Percentiles rank a stretch among this genome's conserved stretches.
These are phyloP conservation scores for Liriodendron chinense DNA, from an alignment of 164 flowering plant genomes.

Conservation along the genomic window DNA sequence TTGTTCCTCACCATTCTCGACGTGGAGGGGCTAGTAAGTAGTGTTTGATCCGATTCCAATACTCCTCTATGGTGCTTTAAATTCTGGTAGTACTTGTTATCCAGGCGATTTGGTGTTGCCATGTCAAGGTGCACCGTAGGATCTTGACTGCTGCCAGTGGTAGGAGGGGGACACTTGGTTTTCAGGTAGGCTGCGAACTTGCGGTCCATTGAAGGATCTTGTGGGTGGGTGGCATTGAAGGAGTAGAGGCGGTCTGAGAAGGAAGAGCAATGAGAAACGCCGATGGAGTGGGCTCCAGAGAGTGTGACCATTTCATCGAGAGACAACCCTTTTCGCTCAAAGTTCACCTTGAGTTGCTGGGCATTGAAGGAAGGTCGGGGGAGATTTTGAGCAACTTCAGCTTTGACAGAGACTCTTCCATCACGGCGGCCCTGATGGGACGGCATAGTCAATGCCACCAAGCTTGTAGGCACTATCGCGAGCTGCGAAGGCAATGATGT, in stretches of 20 bases:
- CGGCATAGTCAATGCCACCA: conserved; percentile 36
- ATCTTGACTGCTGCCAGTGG: not conserved
- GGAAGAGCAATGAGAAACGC: conserved; percentile 13
- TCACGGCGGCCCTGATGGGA: conserved; percentile 48
- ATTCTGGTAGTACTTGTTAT: conserved; percentile 10
- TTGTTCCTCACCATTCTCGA: conserved; percentile 5
- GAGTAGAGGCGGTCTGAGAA: conserved; percentile 13
- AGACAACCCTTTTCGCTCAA: conserved; percentile 10
- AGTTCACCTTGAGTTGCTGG: conserved; percentile 1
- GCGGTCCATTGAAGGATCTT: conserved; percentile 14
- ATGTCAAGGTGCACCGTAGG: conserved; percentile 4
- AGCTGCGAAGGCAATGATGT: conserved; percentile 58
- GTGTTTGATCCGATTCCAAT: conserved; percentile 13
- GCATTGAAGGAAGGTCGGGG: conserved; percentile 6
- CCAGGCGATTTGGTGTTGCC: conserved; percentile 7
- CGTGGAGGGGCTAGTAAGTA: conserved; percentile 5
- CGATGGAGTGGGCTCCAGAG: conserved; percentile 17
- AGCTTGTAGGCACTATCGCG: conserved; percentile 38
- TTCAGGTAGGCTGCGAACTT: conserved; percentile 1
- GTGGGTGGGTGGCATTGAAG: conserved; percentile 10
- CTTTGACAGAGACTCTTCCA: conserved; percentile 24
- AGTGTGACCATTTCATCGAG: conserved; percentile 19
- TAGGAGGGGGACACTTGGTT: conserved; percentile 7
- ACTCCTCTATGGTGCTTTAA: conserved; percentile 10
- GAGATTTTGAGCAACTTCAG: conserved; percentile 13